Conservation (phyloP, 768 basidiomycete genomes). For the Serendipita sp. region DNA sequence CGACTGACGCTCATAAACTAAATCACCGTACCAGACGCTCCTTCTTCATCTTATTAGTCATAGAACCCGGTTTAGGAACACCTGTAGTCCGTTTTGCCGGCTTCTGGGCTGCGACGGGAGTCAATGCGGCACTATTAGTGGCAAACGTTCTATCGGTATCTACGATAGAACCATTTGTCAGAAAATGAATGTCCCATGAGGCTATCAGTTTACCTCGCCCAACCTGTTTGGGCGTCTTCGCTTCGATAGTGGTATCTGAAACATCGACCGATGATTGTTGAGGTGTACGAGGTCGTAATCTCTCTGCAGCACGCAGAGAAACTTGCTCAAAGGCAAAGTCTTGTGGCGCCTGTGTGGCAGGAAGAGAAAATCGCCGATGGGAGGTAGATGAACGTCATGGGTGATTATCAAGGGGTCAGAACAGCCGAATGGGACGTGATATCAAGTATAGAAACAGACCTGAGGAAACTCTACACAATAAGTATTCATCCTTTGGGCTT, state of each 20-base stretch:
- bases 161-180: slow-evolving; percentile 23
- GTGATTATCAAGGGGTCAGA: too few species aligned
- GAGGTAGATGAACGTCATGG: slow-evolving; percentile 11
- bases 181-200: slow-evolving; percentile 28
- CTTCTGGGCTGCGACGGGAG: slow-evolving; percentile 25
- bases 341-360: slow-evolving; percentile 33
- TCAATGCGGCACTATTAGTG: slow-evolving; percentile 23
- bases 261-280: not conserved
- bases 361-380: not conserved
- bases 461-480: slow-evolving; percentile 88
- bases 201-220: slow-evolving; percentile 7
- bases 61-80: slow-evolving; percentile 21
- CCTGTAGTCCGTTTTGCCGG: slow-evolving; percentile 39
- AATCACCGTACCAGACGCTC: slow-evolving; percentile 42
- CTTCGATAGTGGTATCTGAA: not conserved
- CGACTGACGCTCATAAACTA: not conserved
- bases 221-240: not conserved
- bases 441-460: slow-evolving; percentile 22
- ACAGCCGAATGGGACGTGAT: not conserved
- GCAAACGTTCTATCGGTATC: slow-evolving; percentile 21
- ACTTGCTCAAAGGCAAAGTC: slow-evolving; percentile 37
- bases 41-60: slow-evolving; percentile 69
- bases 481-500: slow-evolving; percentile 87
- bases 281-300: slow-evolving; percentile 23
- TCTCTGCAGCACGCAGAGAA: slow-evolving; percentile 35